A percentile compares a stretch with the other conserved stretches of the same genome.
Evolutionary conservation across 2,329 filamentous ascomycete genomes (phyloP).

Genomic region (Dendrostoma leiphaemia): DNA sequence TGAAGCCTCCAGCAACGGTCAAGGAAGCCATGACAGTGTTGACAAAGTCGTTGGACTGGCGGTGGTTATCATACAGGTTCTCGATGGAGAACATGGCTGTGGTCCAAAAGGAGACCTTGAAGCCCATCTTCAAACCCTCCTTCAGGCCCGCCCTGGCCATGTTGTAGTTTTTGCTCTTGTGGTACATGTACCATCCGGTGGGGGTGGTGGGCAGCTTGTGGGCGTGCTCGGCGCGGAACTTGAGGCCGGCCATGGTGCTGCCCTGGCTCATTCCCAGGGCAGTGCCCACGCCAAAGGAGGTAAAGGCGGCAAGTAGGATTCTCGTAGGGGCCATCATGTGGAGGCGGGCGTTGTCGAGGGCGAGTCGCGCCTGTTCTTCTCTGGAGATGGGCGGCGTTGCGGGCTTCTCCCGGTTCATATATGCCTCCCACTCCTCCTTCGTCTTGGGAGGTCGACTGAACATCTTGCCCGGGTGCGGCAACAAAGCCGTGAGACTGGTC

Average conservation of each 20-base stretch:
- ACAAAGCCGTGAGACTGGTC: neutral
- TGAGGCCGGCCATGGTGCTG: slow-evolving; percentile 70
- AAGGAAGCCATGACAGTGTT: slow-evolving; percentile 82
- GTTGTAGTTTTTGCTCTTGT: slow-evolving; percentile 96
- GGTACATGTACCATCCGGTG: slow-evolving; percentile 95
- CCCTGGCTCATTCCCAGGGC: slow-evolving; percentile 70
- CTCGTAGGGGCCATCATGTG: slow-evolving; percentile 15
- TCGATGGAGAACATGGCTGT: slow-evolving; percentile 78
- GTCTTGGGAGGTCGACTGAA: slow-evolving; percentile 6
- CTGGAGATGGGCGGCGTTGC: neutral
- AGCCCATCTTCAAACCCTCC: slow-evolving; percentile 75
- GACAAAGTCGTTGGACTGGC: slow-evolving; percentile 69
- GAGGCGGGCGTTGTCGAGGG: slow-evolving; percentile 14
- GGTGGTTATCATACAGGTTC: slow-evolving; percentile 76
- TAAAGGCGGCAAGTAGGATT: slow-evolving; percentile 60
- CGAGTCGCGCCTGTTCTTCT: slow-evolving; percentile 1
- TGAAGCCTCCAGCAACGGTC: slow-evolving; percentile 83
- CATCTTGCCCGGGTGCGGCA: slow-evolving; percentile 1
- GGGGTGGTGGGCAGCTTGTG: slow-evolving; percentile 84
- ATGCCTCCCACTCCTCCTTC: slow-evolving; percentile 11
- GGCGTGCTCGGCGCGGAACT: slow-evolving; percentile 93
- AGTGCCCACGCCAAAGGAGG: slow-evolving; percentile 68
- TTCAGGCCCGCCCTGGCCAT: slow-evolving; percentile 73
- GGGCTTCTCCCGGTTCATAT: neutral
- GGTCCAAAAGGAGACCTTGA: slow-evolving; percentile 69